Evolutionary conservation across 1,284 basidiomycete genomes (phyloP), one percentile per base, ranked within the genome.

Genomic region (Heterobasidion parviporum): DNA sequence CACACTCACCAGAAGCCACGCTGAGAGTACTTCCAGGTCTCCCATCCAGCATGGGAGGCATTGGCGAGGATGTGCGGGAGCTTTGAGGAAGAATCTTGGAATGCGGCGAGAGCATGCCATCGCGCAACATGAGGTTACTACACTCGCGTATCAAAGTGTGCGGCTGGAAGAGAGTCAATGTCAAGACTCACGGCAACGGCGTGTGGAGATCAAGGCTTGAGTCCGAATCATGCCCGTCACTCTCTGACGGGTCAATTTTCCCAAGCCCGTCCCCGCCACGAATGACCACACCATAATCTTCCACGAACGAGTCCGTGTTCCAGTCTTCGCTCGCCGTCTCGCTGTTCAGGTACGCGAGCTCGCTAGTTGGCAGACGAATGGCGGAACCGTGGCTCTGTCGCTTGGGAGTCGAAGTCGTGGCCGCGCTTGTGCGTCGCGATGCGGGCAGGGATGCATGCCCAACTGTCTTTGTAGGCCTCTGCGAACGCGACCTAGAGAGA

Each of bases 131-230:
- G 36, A 91, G 68, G 63, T 86, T 79, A 8, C 87, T 89, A 58
- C 35, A 35, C 18, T 33, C 41, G 46, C 41, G 43, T 45, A 48
- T 34, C 32, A 12, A 52, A 57, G 16, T 46, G 53, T 44, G 55
- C 54, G 38, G 35, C 55, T 50, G 10, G 32, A 34, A 8, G 45
- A 6, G 26, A 15, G 5, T 56, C 5, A 26, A 26, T 3, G 26
- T 26, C 26, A 26, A 26, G 4, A 83, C 87, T 69, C 64, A 89
- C 85, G 89, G 85, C 10, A 91, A 66, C 0, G 88, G 87, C 0
- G 88, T 91, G 61, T 87, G 85, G 47, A 91, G 63, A 69, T 91
- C 88, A 50, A 91, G 67, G 65, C 83, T 85, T 26, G 86, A 26
- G 5, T 26, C 26, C 26, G 26, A 89, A 68, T 87, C 85, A 16